phyloP scores from a whole-genome alignment of 371 early-diverging fungal genomes.

The Lichtheimia corymbifera region DNA sequence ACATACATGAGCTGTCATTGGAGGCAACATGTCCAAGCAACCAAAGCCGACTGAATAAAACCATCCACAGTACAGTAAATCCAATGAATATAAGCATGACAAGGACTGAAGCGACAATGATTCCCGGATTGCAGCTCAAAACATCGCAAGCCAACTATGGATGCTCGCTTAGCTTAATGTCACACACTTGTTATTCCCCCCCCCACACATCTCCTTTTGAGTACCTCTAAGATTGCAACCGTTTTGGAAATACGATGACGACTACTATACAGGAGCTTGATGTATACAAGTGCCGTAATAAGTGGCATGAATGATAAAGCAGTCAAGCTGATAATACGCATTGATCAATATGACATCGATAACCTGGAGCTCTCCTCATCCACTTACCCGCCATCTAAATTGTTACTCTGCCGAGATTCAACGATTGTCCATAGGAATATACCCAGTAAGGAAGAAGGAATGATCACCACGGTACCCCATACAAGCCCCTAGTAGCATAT shows the following conservation, averaged over 20 bases:
- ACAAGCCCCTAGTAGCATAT: conserved; percentile 37
- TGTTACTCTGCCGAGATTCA: conserved; percentile 49
- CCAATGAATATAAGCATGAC: conserved; percentile 56
- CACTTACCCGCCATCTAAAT: conserved; percentile 33
- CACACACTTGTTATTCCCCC: too few species aligned
- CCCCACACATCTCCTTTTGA: neutral
- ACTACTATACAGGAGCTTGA: conserved; percentile 32
- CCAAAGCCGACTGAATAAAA: conserved; percentile 69
- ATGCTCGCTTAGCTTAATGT: too few species aligned
- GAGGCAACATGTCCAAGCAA: conserved; percentile 53
- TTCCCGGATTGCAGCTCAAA: conserved; percentile 68
- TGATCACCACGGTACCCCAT: conserved; percentile 58
- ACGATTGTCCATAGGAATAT: conserved; percentile 60
- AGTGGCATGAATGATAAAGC: conserved; percentile 57
- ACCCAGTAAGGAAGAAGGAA: conserved; percentile 53
- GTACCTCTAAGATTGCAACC: conserved; percentile 61
- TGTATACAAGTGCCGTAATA: conserved; percentile 43
- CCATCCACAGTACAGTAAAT: conserved; percentile 70
- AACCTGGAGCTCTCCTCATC: neutral
- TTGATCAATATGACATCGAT: neutral
- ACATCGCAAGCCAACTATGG: conserved; percentile 74
- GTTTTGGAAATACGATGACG: conserved; percentile 56
- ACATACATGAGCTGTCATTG: conserved; percentile 1
- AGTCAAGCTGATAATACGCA: conserved; percentile 38
- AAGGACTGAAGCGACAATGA: conserved; percentile 60